Base-by-base conservation (phyloP, 495 filamentous ascomycete species). In the Lasiosphaeria ovina region DNA sequence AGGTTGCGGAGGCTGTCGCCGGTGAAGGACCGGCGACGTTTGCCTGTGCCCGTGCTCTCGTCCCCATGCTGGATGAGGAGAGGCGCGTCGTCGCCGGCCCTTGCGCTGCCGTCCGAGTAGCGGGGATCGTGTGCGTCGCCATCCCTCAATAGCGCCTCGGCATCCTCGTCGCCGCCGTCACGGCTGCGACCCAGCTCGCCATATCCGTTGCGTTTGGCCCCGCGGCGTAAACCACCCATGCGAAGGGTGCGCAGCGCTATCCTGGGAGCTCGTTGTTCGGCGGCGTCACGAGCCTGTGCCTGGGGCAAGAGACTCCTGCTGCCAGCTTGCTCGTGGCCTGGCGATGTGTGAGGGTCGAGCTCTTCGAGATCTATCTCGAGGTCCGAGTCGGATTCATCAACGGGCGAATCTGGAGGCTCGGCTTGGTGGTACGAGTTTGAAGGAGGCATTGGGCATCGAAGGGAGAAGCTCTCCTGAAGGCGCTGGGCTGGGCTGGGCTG, bases 181-280 rank as follows among this genome's bases (percentile, higher is more conserved):
- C 79, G 64, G 78, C 82, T 72, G 66, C 72, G 73, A 64, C 87
- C 85, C 78, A 79, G 78, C 66, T 79, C 84, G 76, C 80, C 83
- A 80, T 77, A 86, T 72, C 70, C 83, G 68, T 71, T 74, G 69
- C 80, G 75, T 66, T 82, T 82, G 48, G 72, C 76, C 32, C 72
- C 60, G 24, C 80, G 72, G 32, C 79, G 73, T 72, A 78, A 62
- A 55, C 87, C 85, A 63, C 77, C 72, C 69, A 86, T 84, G 58
- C 88, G 87, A 67, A 92, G 74, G 66, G 85, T 90, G 38, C 87
- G 83, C 59, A 92, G 69, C 16, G 89, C 87, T 64, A 91, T 92
- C 34, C 83, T 78, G 44, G 86, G 80, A 36, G 79, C 76, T 75
- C 62, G 75, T 72, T 77, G 76, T 63, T 74, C 74, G 66, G 63